phyloP scores from a whole-genome alignment of 2,329 filamentous ascomycete species.

The Macroventuria anomochaeta region DNA sequence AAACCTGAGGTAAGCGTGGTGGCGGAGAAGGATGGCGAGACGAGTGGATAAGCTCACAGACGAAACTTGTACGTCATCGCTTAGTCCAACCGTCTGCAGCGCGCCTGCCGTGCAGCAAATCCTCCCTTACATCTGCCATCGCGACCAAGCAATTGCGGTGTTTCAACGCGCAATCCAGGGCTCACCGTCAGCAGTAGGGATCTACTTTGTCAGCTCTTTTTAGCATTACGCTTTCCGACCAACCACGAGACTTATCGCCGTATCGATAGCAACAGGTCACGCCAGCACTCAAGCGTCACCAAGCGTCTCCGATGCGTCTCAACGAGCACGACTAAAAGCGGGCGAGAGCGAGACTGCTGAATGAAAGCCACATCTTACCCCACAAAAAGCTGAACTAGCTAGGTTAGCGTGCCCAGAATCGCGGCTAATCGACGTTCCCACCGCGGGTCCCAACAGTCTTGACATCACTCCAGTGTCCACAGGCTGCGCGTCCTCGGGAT shows the following conservation, averaged over 20 bases:
- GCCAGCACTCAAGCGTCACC: slow-evolving; percentile 15
- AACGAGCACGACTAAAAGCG: slow-evolving; percentile 16
- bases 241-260: slow-evolving; percentile 3
- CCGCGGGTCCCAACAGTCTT: slow-evolving; percentile 9
- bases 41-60: slow-evolving; percentile 6
- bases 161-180: slow-evolving; percentile 13
- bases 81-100: background rate
- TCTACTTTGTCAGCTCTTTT: slow-evolving; percentile 2
- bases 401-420: slow-evolving; percentile 9
- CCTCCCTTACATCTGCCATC: slow-evolving; percentile 1
- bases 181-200: background rate
- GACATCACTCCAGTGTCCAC: slow-evolving; percentile 17
- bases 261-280: slow-evolving; percentile 17
- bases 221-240: slow-evolving; percentile 8
- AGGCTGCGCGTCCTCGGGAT: slow-evolving; percentile 14
- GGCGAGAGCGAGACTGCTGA: slow-evolving; percentile 14
- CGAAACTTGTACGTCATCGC: slow-evolving; percentile 13
- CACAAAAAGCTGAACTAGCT: slow-evolving; percentile 4
- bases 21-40: slow-evolving; percentile 13
- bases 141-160: slow-evolving; percentile 5
- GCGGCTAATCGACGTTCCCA: slow-evolving; percentile 18
- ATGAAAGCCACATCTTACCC: slow-evolving; percentile 15
- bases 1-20: slow-evolving; percentile 6
- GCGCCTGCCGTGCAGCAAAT: slow-evolving; percentile 1
- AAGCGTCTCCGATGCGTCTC: slow-evolving; percentile 17